Percentiles rank a stretch among this genome's conserved stretches.
Conservation (phyloP, 2,329 filamentous ascomycete genomes). For the Colletotrichum orbiculare region DNA sequence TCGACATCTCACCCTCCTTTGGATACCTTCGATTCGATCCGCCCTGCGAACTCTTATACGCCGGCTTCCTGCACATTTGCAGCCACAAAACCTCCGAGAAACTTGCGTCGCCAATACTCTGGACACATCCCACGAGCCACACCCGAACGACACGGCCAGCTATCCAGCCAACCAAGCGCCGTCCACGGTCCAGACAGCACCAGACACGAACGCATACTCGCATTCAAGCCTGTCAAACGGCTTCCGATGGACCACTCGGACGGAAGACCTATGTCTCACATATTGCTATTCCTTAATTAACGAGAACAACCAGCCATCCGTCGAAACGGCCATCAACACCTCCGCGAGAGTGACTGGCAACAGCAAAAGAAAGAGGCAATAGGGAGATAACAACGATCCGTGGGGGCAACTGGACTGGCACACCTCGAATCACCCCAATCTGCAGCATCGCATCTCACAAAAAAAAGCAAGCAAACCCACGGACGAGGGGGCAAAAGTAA, state of each 20-base stretch:
- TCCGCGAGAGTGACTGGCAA: slow-evolving; percentile 1
- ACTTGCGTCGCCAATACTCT: slow-evolving; percentile 14
- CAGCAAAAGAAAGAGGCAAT: background rate
- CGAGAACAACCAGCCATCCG: slow-evolving; percentile 16
- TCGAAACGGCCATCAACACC: background rate
- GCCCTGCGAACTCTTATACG: slow-evolving; percentile 16
- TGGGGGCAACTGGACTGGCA: slow-evolving; percentile 8
- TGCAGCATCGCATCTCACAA: slow-evolving; percentile 15
- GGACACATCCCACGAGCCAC: background rate
- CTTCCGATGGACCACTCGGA: slow-evolving; percentile 24
- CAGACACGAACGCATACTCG: slow-evolving; percentile 6
- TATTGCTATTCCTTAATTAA: slow-evolving; percentile 29
- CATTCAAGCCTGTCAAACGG: slow-evolving; percentile 7
- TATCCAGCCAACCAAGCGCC: slow-evolving; percentile 16
- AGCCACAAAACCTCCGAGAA: slow-evolving; percentile 16
- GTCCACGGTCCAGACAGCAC: slow-evolving; percentile 3
- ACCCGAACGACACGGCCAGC: slow-evolving; percentile 4
- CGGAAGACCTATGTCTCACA: slow-evolving; percentile 16
- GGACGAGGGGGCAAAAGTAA: slow-evolving; percentile 15
- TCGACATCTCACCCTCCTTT: slow-evolving; percentile 26
- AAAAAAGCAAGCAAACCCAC: slow-evolving; percentile 6
- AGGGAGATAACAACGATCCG: background rate
- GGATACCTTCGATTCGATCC: slow-evolving; percentile 29
- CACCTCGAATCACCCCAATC: slow-evolving; percentile 9
- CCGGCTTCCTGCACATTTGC: slow-evolving; percentile 9